Base-by-base conservation (phyloP, 305 asterid species). In the Fraxinus sp. region DNA sequence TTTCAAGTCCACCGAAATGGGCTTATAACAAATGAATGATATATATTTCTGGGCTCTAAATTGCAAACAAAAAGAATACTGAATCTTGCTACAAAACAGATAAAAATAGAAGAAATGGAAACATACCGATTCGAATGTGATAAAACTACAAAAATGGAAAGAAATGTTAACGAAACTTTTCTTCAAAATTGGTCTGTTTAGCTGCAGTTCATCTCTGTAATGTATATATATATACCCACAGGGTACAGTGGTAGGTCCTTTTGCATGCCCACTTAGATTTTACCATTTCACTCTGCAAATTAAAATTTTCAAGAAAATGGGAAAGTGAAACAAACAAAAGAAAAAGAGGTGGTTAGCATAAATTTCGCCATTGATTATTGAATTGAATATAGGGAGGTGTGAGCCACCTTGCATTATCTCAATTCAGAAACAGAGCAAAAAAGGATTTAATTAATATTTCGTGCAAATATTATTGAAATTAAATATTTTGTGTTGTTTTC, bases 111-210 rank as follows among this genome's bases (percentile, higher is more conserved):
- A 49, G 78, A 35, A 14, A 66, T 24, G 75, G 86, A 59, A 79
- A 83, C 86, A 9, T 80, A 86, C 90, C 89, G 87, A 84, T 70
- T 85, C 24, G 71, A 62, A 80, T 18, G 79, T 14, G 82, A 82
- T 76, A 72, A 78, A 82, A 75, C 82, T 55, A 68, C 75, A 37
- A 55, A 85, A 83, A 44, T 62, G 44, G 83, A 78, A 86, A 83
- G 90, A 88, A 87, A 85, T 82, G 83, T 36, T 81, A 66, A 81
- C 28, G 81, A 75, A 10, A 84, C 83, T 80, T 88, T 81, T 82
- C 72, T 84, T 36, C 52, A 79, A 82, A 75, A 78, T 78, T 78
- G 77, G 83, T 36, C 41, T 37, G 83, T 49, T 80, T 33, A 85
- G 82, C 64, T 46, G 78, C 41, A 49, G 68, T 46, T 26, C 74